Evolutionary conservation across 306 rosid species (phyloP).

Genomic region (Acacia melanoxylon): DNA sequence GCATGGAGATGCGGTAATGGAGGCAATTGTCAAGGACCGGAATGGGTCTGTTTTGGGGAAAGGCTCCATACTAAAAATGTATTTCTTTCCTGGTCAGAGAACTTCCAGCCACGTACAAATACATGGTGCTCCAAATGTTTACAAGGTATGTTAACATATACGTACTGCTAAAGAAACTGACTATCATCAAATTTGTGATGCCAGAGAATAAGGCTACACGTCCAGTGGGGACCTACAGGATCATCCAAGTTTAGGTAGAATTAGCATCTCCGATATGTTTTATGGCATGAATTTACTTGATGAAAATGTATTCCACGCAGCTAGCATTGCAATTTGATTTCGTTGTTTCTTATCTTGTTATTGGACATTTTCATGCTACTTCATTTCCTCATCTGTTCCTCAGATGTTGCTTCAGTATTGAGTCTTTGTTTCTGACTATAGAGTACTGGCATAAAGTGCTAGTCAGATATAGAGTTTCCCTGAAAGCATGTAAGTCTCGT

Average conservation of each 20-base stretch:
- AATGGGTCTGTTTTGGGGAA: constrained; percentile 84
- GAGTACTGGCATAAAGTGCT: background rate
- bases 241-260: constrained; percentile 45
- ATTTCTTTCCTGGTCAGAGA: constrained; percentile 94
- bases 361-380: constrained; percentile 6
- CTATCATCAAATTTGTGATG: constrained; percentile 41
- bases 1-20: constrained; percentile 96
- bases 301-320: background rate
- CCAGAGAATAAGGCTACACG: constrained; percentile 47
- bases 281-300: constrained; percentile 26
- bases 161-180: constrained; percentile 32
- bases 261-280: constrained; percentile 35
- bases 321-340: constrained; percentile 20
- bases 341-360: constrained; percentile 12
- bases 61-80: constrained; percentile 88
- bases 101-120: constrained; percentile 83
- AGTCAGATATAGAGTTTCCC: background rate
- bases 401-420: background rate
- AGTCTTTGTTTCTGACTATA: background rate
- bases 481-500: background rate
- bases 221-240: constrained; percentile 42
- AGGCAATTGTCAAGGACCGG: constrained; percentile 72
- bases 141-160: constrained; percentile 58
- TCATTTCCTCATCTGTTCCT: background rate
- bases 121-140: constrained; percentile 83